These are phyloP conservation scores for Hyaloperonospora arabidopsidis DNA, from an alignment of 352 stramenopile genomes.

Conservation along the genomic window DNA sequence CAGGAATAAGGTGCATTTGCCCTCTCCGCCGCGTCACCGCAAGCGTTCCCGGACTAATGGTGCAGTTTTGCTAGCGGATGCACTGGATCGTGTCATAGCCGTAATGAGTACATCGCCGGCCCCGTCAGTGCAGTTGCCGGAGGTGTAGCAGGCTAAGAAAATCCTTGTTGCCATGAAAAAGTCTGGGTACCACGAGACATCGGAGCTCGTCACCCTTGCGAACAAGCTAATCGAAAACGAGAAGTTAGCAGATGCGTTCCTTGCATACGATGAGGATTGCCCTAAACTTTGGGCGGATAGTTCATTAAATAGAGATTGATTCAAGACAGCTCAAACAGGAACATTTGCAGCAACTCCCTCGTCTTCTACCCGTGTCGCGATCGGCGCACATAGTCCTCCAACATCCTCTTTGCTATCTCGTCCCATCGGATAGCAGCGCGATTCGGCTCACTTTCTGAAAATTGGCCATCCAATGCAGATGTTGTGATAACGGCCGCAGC, in stretches of 20 bases:
- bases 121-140: not conserved
- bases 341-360: not conserved
- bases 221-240: too few species aligned
- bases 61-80: not conserved
- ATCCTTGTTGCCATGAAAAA: not conserved
- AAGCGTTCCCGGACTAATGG: too few species aligned
- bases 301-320: not conserved
- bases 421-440: not conserved
- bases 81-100: too few species aligned
- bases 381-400: not conserved
- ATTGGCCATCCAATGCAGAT: not conserved
- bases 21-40: too few species aligned
- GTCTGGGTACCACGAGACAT: not conserved
- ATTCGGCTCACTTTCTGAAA: not conserved
- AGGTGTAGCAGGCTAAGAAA: not conserved
- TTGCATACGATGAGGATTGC: not conserved
- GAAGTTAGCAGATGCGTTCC: not conserved
- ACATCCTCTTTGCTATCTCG: conserved; percentile 1
- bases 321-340: not conserved
- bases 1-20: too few species aligned
- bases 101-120: not conserved
- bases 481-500: too few species aligned
- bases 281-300: not conserved
- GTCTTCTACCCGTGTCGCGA: not conserved
- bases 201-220: too few species aligned